phyloP scores from a whole-genome alignment of 768 basidiomycete genomes.

The Udeniomyces megalosporus region DNA sequence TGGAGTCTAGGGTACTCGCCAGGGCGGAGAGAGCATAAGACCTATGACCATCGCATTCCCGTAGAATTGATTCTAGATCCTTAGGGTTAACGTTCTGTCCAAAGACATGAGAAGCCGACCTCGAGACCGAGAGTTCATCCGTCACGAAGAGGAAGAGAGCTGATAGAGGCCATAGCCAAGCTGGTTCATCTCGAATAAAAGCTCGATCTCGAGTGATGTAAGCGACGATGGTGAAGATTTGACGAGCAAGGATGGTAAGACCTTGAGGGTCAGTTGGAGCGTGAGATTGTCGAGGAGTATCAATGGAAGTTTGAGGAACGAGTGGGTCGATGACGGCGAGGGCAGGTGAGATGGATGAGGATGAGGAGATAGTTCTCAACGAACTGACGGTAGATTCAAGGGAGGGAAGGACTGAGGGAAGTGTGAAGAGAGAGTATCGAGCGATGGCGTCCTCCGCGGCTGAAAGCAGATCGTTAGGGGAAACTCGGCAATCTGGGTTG shows the following conservation, averaged over 20 bases:
- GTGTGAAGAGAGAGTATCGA: not conserved
- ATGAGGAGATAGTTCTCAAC: not conserved
- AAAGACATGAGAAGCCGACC: slow-evolving; percentile 39
- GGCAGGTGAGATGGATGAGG: slow-evolving; percentile 1
- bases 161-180: slow-evolving; percentile 55
- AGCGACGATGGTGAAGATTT: slow-evolving; percentile 41
- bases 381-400: not conserved
- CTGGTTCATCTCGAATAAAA: slow-evolving; percentile 42
- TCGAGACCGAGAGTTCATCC: slow-evolving; percentile 44
- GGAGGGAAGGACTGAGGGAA: not conserved
- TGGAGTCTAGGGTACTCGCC: slow-evolving; percentile 30
- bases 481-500: not conserved
- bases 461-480: not conserved
- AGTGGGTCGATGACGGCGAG: slow-evolving; percentile 40
- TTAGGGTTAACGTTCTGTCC: slow-evolving; percentile 30
- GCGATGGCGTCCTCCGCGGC: not conserved
- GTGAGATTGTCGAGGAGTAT: slow-evolving; percentile 5
- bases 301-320: slow-evolving; percentile 34
- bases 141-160: slow-evolving; percentile 46
- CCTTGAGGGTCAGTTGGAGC: slow-evolving; percentile 36
- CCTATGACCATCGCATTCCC: slow-evolving; percentile 23
- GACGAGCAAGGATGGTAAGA: slow-evolving; percentile 49
- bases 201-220: slow-evolving; percentile 45
- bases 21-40: slow-evolving; percentile 47
- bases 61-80: slow-evolving; percentile 36